phyloP scores from a whole-genome alignment of 148 eudicot genomes.

The Silene conica region DNA sequence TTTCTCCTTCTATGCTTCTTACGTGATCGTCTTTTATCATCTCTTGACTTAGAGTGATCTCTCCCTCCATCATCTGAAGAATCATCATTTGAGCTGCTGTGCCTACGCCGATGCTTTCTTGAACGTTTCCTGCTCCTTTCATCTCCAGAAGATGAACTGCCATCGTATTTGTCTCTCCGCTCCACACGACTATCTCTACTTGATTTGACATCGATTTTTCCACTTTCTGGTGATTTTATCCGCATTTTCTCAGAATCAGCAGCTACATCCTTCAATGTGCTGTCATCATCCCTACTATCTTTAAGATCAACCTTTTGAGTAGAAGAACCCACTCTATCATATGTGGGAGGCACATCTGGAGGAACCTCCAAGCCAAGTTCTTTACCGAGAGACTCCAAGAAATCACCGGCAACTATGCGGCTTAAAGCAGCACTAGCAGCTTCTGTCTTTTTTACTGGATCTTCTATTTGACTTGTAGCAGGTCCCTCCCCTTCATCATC shows the following conservation, averaged over 20 bases:
- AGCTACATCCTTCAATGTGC: constrained; percentile 5
- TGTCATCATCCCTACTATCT: constrained; percentile 23
- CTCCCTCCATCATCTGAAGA: constrained; percentile 44
- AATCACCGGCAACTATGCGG: constrained; percentile 93
- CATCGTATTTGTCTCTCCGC: constrained; percentile 23
- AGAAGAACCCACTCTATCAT: constrained; percentile 28
- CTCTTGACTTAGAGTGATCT: constrained; percentile 48
- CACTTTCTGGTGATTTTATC: constrained; percentile 9
- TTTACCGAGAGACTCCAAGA: constrained; percentile 89
- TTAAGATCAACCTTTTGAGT: constrained; percentile 14
- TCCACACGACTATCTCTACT: constrained; percentile 24
- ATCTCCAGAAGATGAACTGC: constrained; percentile 50
- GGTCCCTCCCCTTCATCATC: constrained; percentile 60
- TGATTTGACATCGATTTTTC: constrained; percentile 18
- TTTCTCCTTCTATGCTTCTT: constrained; percentile 65
- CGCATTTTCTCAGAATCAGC: constrained; percentile 15
- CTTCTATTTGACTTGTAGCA: constrained; percentile 37
- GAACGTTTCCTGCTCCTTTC: constrained; percentile 53
- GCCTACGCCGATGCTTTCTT: constrained; percentile 38
- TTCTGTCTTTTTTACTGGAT: constrained; percentile 63
- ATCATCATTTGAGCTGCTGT: constrained; percentile 40
- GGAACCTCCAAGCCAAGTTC: constrained; percentile 94
- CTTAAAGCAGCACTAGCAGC: constrained; percentile 76
- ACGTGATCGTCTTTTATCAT: constrained; percentile 42
- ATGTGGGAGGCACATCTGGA: constrained; percentile 51